These are phyloP conservation scores for Nymphaea thermarum DNA, from an alignment of 164 flowering plant genomes.

Conservation along the genomic window DNA sequence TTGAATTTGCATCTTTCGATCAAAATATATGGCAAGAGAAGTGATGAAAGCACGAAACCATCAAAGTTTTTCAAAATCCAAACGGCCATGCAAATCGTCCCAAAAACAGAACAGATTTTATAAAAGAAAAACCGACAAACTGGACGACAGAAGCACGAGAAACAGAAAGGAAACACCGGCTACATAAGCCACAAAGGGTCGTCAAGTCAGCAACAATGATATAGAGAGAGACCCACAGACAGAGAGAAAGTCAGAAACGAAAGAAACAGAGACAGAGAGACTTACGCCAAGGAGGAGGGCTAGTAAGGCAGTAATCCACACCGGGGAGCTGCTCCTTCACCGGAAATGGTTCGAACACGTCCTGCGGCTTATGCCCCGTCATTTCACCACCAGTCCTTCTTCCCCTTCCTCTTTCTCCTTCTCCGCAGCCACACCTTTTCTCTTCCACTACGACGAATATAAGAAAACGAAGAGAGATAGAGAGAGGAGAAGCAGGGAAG, in stretches of 20 bases:
- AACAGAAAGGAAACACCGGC: background rate
- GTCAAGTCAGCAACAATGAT: background rate
- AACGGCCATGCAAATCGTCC: too few species aligned
- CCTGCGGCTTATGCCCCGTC: slow-evolving; percentile 33
- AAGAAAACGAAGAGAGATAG: background rate
- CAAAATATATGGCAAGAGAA: too few species aligned
- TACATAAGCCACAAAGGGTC: too few species aligned
- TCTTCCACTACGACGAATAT: background rate
- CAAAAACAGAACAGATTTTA: too few species aligned
- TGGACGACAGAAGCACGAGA: background rate
- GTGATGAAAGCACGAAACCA: too few species aligned
- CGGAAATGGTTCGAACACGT: slow-evolving; percentile 63
- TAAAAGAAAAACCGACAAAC: background rate
- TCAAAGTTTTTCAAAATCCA: too few species aligned
- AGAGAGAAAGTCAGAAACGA: background rate
- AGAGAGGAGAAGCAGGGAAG: background rate
- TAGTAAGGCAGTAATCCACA: slow-evolving; percentile 59
- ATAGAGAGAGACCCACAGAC: background rate
- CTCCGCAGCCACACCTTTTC: background rate
- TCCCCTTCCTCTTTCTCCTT: background rate
- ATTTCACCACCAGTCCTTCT: background rate
- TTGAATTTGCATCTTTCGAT: too few species aligned
- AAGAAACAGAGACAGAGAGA: slow-evolving; percentile 2
- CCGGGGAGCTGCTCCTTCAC: slow-evolving; percentile 62
- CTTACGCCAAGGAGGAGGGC: slow-evolving; percentile 92